Evolutionary conservation across 805 yeast species (phyloP), one percentile per base, ranked within the genome.

Genomic region (Aciculoconidium aculeatum): DNA sequence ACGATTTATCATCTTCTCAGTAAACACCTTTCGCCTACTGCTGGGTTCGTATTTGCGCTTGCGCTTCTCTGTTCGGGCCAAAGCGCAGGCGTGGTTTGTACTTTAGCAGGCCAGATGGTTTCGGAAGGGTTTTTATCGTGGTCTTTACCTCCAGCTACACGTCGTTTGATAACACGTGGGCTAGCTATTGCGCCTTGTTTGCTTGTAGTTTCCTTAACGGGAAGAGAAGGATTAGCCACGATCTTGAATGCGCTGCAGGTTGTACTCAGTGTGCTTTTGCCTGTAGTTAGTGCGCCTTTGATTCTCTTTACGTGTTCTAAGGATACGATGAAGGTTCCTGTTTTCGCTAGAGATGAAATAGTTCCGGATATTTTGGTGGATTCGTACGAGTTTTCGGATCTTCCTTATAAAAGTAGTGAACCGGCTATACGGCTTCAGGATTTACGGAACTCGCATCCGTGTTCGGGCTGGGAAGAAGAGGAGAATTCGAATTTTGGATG

Each of bases 71-170:
- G 83, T 50, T 79, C 90, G 9, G 96, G 96, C n/a, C 90, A 87
- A 49, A 80, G 92, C 45, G 96, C 96, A 2, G 96, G 96, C 23
- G 83, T 90, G 21, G 94, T 87, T 11, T 87, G 95, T 49, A 88
- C 96, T 0, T 68, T 88, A 45, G 88, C 96, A 2, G 95, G 96
- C 20, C 96, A 87, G 52, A 84, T 85, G 76, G 94, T 87, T 6
- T 77, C 85, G 46, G 95, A 87, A 53, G 96, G 96, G 1, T 88
- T 86, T 45, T 65, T 85, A 15, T 65, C 72, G 36, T 83, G 94
- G 82, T 63, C 81, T 5, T 68, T 86, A 36, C 75, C 82, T 19
- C 96, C 96, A 2, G 87, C 87, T 60, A 64, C 80, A 2, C 72
- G 94, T 32, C 69, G 95, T 37, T 61, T 87, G 23, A 64, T 84